phyloP scores from a whole-genome alignment of 495 filamentous ascomycete genomes.

The Oleoguttula mirabilis region DNA sequence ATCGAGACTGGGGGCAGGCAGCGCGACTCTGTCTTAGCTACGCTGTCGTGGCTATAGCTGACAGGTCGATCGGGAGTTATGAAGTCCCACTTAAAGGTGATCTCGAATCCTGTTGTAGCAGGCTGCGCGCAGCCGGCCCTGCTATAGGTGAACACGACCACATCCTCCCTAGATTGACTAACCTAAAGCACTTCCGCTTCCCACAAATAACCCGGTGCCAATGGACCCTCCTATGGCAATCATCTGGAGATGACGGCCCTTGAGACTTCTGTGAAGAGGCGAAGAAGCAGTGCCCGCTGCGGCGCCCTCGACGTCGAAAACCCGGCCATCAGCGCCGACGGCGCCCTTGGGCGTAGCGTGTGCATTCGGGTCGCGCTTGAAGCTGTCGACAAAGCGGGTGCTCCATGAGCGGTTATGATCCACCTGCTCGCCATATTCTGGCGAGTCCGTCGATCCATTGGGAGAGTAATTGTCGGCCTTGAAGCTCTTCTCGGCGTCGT shows the following conservation, averaged over 20 bases:
- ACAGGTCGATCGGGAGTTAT: no score
- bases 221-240: conserved; percentile 95
- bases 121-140: no score
- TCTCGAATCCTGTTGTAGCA: no score
- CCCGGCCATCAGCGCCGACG: conserved; percentile 46
- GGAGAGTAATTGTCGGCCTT: background rate
- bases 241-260: conserved; percentile 86
- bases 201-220: conserved; percentile 39
- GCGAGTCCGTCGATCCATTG: conserved; percentile 1
- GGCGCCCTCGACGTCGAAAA: conserved; percentile 65
- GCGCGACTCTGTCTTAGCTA: no score
- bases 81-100: no score
- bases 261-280: conserved; percentile 61
- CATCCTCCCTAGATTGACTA: no score
- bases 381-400: conserved; percentile 57
- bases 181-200: conserved; percentile 24
- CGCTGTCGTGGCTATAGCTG: no score
- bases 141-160: no score
- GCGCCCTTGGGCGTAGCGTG: conserved; percentile 44
- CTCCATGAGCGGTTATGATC: conserved; percentile 22
- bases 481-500: background rate
- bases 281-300: conserved; percentile 64
- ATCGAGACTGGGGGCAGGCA: no score
- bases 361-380: conserved; percentile 64
- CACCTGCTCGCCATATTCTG: conserved; percentile 10